Evolutionary conservation across 1,284 basidiomycete genomes (phyloP), one percentile per base, ranked within the genome.

Genomic region (Ceratorhiza oryzae-sativae): DNA sequence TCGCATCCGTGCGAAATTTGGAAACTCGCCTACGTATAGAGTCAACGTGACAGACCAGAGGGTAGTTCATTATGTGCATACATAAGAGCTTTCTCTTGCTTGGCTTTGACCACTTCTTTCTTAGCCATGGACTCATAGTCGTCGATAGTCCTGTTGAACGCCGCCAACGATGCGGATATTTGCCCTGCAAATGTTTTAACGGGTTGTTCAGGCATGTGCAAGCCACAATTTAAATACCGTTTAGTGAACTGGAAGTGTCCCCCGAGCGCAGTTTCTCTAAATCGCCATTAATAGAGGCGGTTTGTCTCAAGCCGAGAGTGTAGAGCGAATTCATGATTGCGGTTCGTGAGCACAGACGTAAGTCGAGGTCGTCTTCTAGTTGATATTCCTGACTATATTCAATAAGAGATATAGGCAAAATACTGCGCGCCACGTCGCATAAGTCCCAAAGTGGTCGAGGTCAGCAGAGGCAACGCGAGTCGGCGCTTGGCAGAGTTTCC

Each of bases 91-190:
- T 98, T 98, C 83, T 97, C 95, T 79, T 94, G 89, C 81, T 97
- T 97, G 48, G 92, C 90, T 76, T 93, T 94, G 67, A 97, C 92
- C 78, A 97, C 94, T 80, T 98, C 95, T 75, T 95, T 86, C 82
- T 91, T 92, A 0, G 93, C 93, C 93, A 98, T 95, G 12, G 92
- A 91, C 78, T 97, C 95, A 78, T 97, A 98, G 78, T 98, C 96
- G 77, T 97, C 95, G 75, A 97, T 89, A 71, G 96, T 94, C 71
- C 95, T 84, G 71, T 93, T 89, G 85, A 98, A 90, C 1, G 94
- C 94, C n/a, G 93, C 87, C 20, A 98, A 84, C 15, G 94, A 95
- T 32, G 95, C 95, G 41, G 93, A 93, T 81, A 98, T 94, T 86
- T 97, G 95, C 80, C 95, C 95, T 97, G 82, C 78, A 81, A 72